Conservation (phyloP, 2,329 filamentous ascomycete species). For the Stemphylium vesicarium region DNA sequence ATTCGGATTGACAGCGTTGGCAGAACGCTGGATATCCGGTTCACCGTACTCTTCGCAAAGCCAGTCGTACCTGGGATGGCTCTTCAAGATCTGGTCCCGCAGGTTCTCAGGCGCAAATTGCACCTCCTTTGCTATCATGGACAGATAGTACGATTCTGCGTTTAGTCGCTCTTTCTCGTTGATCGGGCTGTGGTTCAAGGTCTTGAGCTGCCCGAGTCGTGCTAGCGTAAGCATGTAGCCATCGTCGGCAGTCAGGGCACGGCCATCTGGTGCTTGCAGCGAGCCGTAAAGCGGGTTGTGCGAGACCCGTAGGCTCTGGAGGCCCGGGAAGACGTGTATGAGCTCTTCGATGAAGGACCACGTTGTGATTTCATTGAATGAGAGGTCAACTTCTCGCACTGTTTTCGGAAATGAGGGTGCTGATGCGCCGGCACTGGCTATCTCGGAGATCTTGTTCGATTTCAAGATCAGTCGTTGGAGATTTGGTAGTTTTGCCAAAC, state of each 20-base stretch:
- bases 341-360: constrained; percentile 80
- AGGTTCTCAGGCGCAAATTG: constrained; percentile 64
- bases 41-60: constrained; percentile 79
- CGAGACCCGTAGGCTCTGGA: constrained; percentile 77
- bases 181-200: constrained; percentile 75
- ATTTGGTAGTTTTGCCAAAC: constrained; percentile 65
- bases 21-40: constrained; percentile 64
- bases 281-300: constrained; percentile 83
- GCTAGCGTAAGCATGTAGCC: constrained; percentile 88
- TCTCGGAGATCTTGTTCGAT: constrained; percentile 70
- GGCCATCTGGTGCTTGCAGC: constrained; percentile 52
- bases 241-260: constrained; percentile 68
- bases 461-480: constrained; percentile 68
- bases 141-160: constrained; percentile 92
- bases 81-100: constrained; percentile 59
- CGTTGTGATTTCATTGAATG: constrained; percentile 55
- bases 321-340: constrained; percentile 70
- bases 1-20: constrained; percentile 68
- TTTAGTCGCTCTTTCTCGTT: constrained; percentile 78
- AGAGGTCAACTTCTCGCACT: constrained; percentile 52
- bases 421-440: constrained; percentile 28
- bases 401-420: constrained; percentile 38
- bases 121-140: constrained; percentile 78
- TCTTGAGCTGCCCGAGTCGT: constrained; percentile 70
- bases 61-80: constrained; percentile 74